A percentile compares a stretch with the other conserved stretches of the same genome.
These are phyloP conservation scores for Ganoderma boninense DNA, from an alignment of 1,284 basidiomycete genomes.

Conservation along the genomic window DNA sequence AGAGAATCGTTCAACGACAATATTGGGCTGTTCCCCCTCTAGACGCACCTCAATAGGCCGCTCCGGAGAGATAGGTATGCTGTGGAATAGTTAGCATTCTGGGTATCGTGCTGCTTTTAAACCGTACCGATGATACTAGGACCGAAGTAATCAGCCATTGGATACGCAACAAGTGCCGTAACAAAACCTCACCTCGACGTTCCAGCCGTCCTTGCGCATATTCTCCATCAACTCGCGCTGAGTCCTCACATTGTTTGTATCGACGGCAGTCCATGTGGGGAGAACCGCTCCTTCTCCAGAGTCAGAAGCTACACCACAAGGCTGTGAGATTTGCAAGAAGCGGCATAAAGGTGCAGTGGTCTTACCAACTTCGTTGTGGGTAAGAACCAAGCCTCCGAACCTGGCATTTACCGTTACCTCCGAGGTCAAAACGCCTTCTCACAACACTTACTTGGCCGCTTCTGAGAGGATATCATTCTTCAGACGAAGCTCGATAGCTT, in stretches of 20 bases:
- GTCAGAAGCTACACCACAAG: slow-evolving; percentile 58
- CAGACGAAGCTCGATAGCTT: slow-evolving; percentile 92
- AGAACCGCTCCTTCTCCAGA: slow-evolving; percentile 80
- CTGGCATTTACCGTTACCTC: slow-evolving; percentile 45
- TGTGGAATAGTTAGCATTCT: slow-evolving; percentile 39
- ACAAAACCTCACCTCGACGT: slow-evolving; percentile 72
- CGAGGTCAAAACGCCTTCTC: background rate
- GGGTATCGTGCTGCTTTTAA: background rate
- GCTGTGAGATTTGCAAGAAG: background rate
- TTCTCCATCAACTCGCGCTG: slow-evolving; percentile 87
- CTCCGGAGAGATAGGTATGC: slow-evolving; percentile 94
- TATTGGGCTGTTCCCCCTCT: background rate
- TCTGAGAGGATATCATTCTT: slow-evolving; percentile 96
- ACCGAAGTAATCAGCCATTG: slow-evolving; percentile 7
- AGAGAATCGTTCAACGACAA: background rate
- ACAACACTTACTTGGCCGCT: slow-evolving; percentile 66
- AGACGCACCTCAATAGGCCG: slow-evolving; percentile 78
- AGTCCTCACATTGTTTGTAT: slow-evolving; percentile 86
- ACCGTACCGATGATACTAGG: slow-evolving; percentile 69
- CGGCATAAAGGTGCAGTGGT: background rate
- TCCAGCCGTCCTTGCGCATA: slow-evolving; percentile 88
- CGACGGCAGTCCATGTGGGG: slow-evolving; percentile 96
- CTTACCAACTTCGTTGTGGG: slow-evolving; percentile 89
- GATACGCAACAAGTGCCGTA: background rate
- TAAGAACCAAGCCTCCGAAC: slow-evolving; percentile 91